Base-by-base conservation (phyloP, 306 rosid genomes). In the Lagenaria siceraria region DNA sequence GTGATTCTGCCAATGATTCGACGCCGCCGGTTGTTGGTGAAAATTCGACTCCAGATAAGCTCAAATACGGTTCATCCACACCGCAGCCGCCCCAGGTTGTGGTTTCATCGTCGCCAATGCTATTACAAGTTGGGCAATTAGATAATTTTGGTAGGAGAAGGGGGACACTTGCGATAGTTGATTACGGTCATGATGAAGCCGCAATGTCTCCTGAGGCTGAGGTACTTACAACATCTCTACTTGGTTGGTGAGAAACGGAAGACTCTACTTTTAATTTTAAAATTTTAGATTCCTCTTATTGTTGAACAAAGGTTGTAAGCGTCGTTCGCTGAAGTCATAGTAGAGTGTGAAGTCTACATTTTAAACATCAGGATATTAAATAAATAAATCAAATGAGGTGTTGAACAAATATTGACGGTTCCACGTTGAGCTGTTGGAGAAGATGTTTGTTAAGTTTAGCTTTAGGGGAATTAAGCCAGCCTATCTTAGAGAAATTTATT, bases 171-270 rank as follows among this genome's bases (percentile, higher is more conserved):
- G 88, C 90, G 1, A 93, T 93, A 55, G 98, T 95, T 72, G 97
- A 95, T 66, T 95, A 95, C 71, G 98, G 95, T 5, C 95, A 89
- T 27, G 98, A 95, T 78, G 98, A 95, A 86, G 92, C 80, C 35
- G 94, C 98, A 17, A 90, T 95, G 96, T 95, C 97, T 59, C 98
- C 98, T 19, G 98, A 92, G 76, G 86, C 93, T 25, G 98, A 92
- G 98, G 98, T 94, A 79, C 49, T 27, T 66, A 21, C 74, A 21
- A 35, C 72, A 65, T 66, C 53, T 66, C 49, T 66, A 21, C 22
- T 38, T 38, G 18, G 14, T 66, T 66, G 51, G 52, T 66, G 74
- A 62, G 68, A 31, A 29, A 62, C 72, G 27, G 49, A 64, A 18
- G 49, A 35, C 72, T 33, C 72, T 36, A 8, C 49, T 64, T 36